Base-by-base conservation (phyloP, 176 grass and related monocot genomes). In the Eleusine coracana region DNA sequence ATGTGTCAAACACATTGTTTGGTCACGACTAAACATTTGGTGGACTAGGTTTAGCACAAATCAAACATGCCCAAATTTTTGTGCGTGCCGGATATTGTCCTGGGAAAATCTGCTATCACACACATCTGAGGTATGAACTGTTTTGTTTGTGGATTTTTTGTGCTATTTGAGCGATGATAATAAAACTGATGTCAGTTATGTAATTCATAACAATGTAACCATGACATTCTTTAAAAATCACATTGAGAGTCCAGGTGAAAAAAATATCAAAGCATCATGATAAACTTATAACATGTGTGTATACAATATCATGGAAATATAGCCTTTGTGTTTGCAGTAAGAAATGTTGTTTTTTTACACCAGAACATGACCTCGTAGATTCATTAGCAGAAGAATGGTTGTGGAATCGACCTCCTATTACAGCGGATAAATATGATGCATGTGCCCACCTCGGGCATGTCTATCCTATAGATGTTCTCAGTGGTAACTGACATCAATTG, bases 271-370 rank as follows among this genome's bases (percentile, higher is more conserved):
- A 59, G 0, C 2, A 16, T 68, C 4, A 29, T 74, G 14, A 25
- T n/a, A 83, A 75, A 56, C 23, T 23, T 10, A 67, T 29, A 74
- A 4, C 8, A 59, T 75, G 44, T 13, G 37, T 83, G n/a, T 48
- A 64, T 10, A 7, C 60, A 5, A 62, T 63, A 10, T 13, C 60
- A 63, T 63, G n/a, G 62, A 68, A 34, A 58, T n/a, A 36, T 39
- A 23, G 1, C 7, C 12, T 65, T 65, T 15, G 27, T 36, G 17
- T 36, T 54, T 44, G 21, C 17, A 11, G 1, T 62, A 29, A 50
- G 16, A 40, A 80, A 29, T 16, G 3, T 51, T 74, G 49, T 18
- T 29, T 78, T 80, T 38, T 77, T 42, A 36, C 49, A 34, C 7
- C 6, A 4, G 17, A 75, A 80, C 4, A 34, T 45, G 31, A 62